Evolutionary conservation across 495 filamentous ascomycete species (phyloP).

Genomic region (Parachaetomium inaequale): DNA sequence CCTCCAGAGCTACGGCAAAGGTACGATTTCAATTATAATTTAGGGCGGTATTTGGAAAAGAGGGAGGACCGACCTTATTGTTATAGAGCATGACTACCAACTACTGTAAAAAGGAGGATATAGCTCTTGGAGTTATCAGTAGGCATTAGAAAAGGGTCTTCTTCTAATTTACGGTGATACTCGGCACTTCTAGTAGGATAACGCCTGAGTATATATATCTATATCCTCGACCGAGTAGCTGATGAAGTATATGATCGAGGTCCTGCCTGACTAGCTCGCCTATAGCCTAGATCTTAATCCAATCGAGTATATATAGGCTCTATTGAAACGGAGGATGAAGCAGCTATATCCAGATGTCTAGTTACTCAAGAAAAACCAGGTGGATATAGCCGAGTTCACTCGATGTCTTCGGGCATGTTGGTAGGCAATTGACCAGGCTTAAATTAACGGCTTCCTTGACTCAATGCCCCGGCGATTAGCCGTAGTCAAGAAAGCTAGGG

Average conservation of each 20-base stretch:
- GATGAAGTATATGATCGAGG: not conserved
- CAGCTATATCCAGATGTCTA: not conserved
- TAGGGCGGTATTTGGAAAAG: not conserved
- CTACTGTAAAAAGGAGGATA: not conserved
- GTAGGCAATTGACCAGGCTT: not conserved
- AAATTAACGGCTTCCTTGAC: not conserved
- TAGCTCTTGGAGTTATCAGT: not conserved
- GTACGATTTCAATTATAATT: not conserved
- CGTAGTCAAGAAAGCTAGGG: conserved; percentile 5
- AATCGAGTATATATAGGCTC: conserved; percentile 2
- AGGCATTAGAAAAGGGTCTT: not conserved
- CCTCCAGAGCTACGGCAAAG: not conserved
- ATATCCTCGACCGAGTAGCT: not conserved
- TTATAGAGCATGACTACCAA: not conserved
- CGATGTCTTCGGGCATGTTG: not conserved
- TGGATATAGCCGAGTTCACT: not conserved
- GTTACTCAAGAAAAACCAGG: not conserved
- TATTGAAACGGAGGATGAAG: not conserved
- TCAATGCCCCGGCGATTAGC: not conserved
- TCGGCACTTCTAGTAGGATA: not conserved
- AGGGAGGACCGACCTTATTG: not conserved
- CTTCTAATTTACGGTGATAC: not conserved
- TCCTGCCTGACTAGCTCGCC: not conserved
- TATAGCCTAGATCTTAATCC: conserved; percentile 1
- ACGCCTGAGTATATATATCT: not conserved